Evolutionary conservation across 2,329 filamentous ascomycete genomes (phyloP).

Genomic region (Beauveria pseudobassiana): DNA sequence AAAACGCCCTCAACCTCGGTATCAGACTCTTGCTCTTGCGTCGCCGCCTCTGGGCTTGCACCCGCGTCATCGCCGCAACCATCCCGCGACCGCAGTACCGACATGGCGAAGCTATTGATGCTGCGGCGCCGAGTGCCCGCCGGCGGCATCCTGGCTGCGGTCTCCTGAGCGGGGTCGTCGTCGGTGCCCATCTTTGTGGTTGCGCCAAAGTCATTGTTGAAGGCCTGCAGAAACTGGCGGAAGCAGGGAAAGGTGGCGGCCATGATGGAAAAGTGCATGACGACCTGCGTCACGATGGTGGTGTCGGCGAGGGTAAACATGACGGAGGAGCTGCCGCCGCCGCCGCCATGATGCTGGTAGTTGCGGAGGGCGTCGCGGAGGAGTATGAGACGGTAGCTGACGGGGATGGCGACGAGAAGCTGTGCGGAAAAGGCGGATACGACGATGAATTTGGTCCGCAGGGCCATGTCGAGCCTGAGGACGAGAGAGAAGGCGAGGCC

Average conservation of each 20-base stretch:
- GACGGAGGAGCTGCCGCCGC: neutral
- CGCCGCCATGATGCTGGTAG: neutral
- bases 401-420: conserved; percentile 14
- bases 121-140: neutral
- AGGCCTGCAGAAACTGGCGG: conserved; percentile 16
- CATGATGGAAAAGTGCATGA: conserved; percentile 17
- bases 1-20: conserved; percentile 1
- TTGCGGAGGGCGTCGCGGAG: conserved; percentile 2
- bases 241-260: conserved; percentile 17
- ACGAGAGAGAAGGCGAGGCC: conserved; percentile 13
- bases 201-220: conserved; percentile 14
- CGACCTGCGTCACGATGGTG: conserved; percentile 13
- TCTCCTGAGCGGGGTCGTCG: neutral
- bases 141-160: neutral
- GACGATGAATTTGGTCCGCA: conserved; percentile 14
- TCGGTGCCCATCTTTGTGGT: conserved; percentile 14
- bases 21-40: neutral
- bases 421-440: conserved; percentile 16
- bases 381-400: conserved; percentile 11
- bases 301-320: conserved; percentile 5
- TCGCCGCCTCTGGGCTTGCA: neutral
- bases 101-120: conserved; percentile 10
- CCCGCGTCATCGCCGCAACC: neutral
- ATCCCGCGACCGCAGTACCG: conserved; percentile 1
- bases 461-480: conserved; percentile 13